phyloP scores from a whole-genome alignment of 2,329 filamentous ascomycete genomes.

The Cladosporium cucumerinum region DNA sequence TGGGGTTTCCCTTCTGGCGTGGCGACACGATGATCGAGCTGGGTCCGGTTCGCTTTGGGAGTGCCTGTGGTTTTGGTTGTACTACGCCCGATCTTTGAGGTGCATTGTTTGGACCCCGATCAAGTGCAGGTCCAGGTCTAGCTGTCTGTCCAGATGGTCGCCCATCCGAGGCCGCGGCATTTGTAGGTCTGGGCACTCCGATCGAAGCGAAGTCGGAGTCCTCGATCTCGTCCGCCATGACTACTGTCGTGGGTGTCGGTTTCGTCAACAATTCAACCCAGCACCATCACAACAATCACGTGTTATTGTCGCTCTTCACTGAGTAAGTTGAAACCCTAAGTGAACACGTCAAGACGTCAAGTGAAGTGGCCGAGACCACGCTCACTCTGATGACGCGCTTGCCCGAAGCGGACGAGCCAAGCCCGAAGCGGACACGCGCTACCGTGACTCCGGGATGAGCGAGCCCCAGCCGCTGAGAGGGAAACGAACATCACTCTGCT shows the following conservation, averaged over 20 bases:
- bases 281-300: not conserved
- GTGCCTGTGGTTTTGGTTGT: conserved; percentile 84
- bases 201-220: conserved; percentile 34
- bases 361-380: conserved; percentile 1
- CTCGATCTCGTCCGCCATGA: conserved; percentile 48
- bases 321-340: not conserved
- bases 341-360: not conserved
- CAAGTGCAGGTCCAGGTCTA: conserved; percentile 30
- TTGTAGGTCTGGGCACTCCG: not conserved
- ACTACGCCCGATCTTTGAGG: conserved; percentile 28
- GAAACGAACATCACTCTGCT: conserved; percentile 7
- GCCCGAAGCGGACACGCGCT: conserved; percentile 1
- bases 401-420: not conserved
- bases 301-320: not conserved
- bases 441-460: not conserved
- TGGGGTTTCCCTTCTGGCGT: conserved; percentile 91
- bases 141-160: conserved; percentile 34
- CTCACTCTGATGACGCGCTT: conserved; percentile 3
- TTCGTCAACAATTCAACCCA: not conserved
- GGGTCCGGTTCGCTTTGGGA: conserved; percentile 63
- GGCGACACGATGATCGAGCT: conserved; percentile 86
- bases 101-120: conserved; percentile 30
- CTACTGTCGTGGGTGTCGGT: not conserved
- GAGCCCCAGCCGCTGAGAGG: conserved; percentile 7
- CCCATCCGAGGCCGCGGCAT: conserved; percentile 2